Base-by-base conservation (phyloP, 345 rosid species). In the Corchorus olitorius region DNA sequence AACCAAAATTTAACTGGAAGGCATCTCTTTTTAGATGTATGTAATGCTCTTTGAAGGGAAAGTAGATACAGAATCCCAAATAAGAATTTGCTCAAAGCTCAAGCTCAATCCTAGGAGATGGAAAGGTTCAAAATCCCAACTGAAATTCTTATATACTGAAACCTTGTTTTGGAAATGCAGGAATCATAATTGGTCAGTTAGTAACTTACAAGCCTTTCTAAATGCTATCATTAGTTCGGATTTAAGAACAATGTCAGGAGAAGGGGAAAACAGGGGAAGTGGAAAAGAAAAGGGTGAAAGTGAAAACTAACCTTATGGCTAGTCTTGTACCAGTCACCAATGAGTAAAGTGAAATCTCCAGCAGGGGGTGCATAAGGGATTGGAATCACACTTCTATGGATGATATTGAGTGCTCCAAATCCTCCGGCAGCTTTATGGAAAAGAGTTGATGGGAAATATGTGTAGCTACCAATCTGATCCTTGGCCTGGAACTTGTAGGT, bases 341-440 rank as follows among this genome's bases (percentile, higher is more conserved):
- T 63, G 33, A 94, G 94, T 49, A 92, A 65, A 82, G 94, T 90
- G 85, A 91, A 88, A 77, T 91, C 97, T 13, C 86, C 90, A 4
- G 78, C 86, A 4, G 97, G 98, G n/a, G 77, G 64, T 43, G 88
- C 83, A 72, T 85, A 94, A 6, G 98, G 98, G 6, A 91, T 87
- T 2, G 97, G 94, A 61, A 94, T 94, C n/a, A 76, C 75, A 34
- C 93, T 85, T 76, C 98, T 86, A 48, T 87, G 82, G 12, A 85
- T 85, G 79, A 92, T 76, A 73, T 89, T 89, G 70, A 92, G 79
- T 12, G 85, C 93, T 64, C 98, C 97, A 49, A 80, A 94, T 16
- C 97, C 98, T 43, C 98, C 98, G 67, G 94, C 91, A 48, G 94
- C 97, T 83, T 82, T 91, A 82, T 94, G 98, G 81, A 94, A 71